Conservation (phyloP, 257 asterid genomes). For the Vinca minor region DNA sequence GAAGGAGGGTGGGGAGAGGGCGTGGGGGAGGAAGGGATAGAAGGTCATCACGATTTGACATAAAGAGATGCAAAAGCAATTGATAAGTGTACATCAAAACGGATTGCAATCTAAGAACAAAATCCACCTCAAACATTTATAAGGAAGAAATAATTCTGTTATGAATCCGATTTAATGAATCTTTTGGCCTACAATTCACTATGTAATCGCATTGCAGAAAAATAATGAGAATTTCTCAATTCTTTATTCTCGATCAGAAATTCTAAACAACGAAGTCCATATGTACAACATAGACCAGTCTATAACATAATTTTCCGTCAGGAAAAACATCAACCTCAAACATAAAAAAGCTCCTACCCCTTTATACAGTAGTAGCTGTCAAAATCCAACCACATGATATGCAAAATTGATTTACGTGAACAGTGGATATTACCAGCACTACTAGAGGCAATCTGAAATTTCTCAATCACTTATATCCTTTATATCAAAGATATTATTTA, state of each 20-base stretch:
- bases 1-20: neutral
- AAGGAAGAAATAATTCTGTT: neutral
- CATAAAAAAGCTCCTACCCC: too few relatives aligned
- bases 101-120: neutral
- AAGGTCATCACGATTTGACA: conserved; percentile 2
- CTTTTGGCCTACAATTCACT: too few relatives aligned
- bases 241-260: too few relatives aligned
- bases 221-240: too few relatives aligned
- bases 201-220: too few relatives aligned
- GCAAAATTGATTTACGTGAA: neutral
- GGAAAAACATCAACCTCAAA: too few relatives aligned
- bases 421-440: conserved; percentile 23
- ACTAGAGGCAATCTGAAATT: conserved; percentile 27
- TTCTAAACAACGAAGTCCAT: too few relatives aligned
- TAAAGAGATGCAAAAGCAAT: neutral
- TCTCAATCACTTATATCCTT: conserved; percentile 29
- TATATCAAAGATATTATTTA: neutral
- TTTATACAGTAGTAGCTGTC: too few relatives aligned
- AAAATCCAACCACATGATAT: conserved; percentile 4
- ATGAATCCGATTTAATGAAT: neutral
- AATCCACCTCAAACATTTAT: too few relatives aligned
- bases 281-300: too few relatives aligned
- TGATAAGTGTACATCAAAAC: neutral
- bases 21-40: neutral
- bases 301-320: too few relatives aligned